phyloP scores from a whole-genome alignment of 345 rosid species.

The Eucalyptus grandis region DNA sequence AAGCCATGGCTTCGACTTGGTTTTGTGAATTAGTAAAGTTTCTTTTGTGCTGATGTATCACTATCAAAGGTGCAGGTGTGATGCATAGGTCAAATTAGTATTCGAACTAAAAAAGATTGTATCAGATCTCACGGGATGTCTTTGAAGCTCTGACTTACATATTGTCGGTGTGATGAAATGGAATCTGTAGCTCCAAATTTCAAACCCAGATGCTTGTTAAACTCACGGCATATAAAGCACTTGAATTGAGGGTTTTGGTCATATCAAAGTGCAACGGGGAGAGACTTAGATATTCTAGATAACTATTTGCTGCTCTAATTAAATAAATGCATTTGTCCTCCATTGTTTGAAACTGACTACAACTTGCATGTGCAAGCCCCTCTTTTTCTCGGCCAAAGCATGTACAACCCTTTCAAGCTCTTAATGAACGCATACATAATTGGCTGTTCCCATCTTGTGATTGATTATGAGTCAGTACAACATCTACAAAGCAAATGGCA shows the following conservation, averaged over 20 bases:
- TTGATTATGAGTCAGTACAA: neutral
- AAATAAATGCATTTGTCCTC: neutral
- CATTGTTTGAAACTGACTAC: neutral
- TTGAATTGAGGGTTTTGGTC: neutral
- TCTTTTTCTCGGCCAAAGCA: neutral
- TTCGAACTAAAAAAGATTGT: neutral
- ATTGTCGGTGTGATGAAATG: neutral
- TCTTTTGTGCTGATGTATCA: neutral
- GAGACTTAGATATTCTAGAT: neutral
- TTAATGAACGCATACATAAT: neutral
- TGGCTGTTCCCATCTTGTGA: neutral
- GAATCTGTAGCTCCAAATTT: neutral
- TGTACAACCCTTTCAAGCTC: neutral
- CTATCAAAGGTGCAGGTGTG: neutral
- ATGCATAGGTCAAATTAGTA: neutral
- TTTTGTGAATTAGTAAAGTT: neutral
- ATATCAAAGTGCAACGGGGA: neutral
- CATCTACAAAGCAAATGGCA: neutral
- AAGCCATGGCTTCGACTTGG: neutral
- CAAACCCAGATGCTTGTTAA: neutral
- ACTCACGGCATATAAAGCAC: neutral
- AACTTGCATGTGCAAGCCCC: neutral
- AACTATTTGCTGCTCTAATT: neutral
- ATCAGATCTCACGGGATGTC: neutral
- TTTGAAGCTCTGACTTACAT: neutral